Evolutionary conservation across 768 basidiomycete genomes (phyloP), one percentile per base, ranked within the genome.

Genomic region (Erythrobasidium yunnanense): DNA sequence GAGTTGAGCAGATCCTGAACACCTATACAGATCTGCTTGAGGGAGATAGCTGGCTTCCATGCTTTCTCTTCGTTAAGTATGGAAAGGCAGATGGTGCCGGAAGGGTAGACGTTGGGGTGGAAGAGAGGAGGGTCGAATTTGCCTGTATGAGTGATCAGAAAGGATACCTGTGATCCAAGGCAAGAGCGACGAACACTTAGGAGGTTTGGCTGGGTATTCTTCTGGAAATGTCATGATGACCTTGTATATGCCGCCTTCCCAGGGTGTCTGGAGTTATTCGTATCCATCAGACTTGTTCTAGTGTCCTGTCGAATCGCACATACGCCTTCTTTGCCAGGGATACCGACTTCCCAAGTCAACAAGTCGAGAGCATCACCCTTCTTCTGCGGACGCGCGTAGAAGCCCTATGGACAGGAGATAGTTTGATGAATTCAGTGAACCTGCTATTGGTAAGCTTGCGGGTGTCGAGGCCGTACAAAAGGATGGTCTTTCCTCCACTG

Each of bases 401-500:
- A 99, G 70, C 93, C 93, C 93, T 99, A 74, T 23, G 52, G 30
- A 32, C 23, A 50, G 25, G 7, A 25, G 34, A 2, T 20, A 13
- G 23, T 47, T 25, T 18, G n/a, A 25, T 20, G 23, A 23, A 23
- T 23, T 32, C 60, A 34, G 53, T n/a, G 20, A 23, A 35, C 38
- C 60, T 49, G 7, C 34, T 22, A 17, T 46, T 20, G 15, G 18
- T 27, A 18, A 46, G 56, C 54, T 55, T 20, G 29, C n/a, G 18
- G 17, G 30, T 17, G 54, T 55, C 30, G 15, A n/a, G n/a, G 65
- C 82, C 89, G 78, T 77, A 96, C 95, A 72, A 93, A 96, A 30
- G 95, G 95, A 77, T 99, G 95, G 71, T 97, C 95, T 77, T 92
- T 97, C 66, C 95, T 79, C 95, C 95, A 99, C 74, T 92, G 89